These are phyloP conservation scores for Hypoxylon perforatum DNA, from an alignment of 495 filamentous ascomycete species.

Conservation along the genomic window DNA sequence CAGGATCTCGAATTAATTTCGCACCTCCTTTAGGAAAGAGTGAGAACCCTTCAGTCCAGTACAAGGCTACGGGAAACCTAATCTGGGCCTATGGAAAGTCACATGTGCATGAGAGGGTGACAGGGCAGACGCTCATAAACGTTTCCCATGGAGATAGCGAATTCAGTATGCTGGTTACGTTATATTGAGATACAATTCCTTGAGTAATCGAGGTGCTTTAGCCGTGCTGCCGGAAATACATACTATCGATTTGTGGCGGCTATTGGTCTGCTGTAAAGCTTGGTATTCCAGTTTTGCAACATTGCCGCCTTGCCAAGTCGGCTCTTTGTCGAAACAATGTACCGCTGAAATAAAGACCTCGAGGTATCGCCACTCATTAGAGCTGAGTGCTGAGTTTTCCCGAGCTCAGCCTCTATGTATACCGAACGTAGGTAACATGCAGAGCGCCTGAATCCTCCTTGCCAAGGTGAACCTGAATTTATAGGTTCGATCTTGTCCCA, in stretches of 20 bases:
- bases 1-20: neutral
- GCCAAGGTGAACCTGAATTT: constrained; percentile 16
- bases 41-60: constrained; percentile 6
- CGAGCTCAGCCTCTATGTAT: constrained; percentile 20
- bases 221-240: constrained; percentile 34
- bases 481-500: constrained; percentile 24
- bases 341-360: constrained; percentile 26
- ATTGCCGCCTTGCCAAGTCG: constrained; percentile 35
- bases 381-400: neutral
- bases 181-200: constrained; percentile 16
- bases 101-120: constrained; percentile 7
- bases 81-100: neutral
- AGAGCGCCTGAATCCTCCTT: constrained; percentile 16
- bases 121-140: too few relatives aligned
- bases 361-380: constrained; percentile 16
- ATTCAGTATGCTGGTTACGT: constrained; percentile 1
- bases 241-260: constrained; percentile 26
- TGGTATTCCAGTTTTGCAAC: constrained; percentile 34
- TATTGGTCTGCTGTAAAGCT: constrained; percentile 37
- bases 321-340: constrained; percentile 20
- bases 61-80: constrained; percentile 1
- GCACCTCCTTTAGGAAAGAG: constrained; percentile 31
- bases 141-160: constrained; percentile 9
- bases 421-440: constrained; percentile 38
- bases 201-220: constrained; percentile 20